phyloP scores from a whole-genome alignment of 2,329 filamentous ascomycete genomes.

The Trichoderma sp. region DNA sequence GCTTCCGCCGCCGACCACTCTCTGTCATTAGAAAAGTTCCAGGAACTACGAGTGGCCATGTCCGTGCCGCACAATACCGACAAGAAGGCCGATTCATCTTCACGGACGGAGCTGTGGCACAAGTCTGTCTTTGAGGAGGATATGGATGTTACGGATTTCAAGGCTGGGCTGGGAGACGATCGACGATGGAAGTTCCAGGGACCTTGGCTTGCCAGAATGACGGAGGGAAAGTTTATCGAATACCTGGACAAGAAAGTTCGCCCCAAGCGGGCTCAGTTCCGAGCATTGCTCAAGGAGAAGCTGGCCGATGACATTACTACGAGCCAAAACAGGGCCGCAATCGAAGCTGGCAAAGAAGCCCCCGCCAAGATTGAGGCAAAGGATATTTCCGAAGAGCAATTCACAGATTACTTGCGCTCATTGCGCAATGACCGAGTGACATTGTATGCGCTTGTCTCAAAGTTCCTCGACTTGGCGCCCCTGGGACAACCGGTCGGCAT shows the following conservation, averaged over 20 bases:
- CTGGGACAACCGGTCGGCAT: slow-evolving; percentile 44
- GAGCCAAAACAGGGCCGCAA: slow-evolving; percentile 43
- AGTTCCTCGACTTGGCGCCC: slow-evolving; percentile 66
- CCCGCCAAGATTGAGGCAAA: slow-evolving; percentile 37
- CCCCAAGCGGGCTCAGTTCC: slow-evolving; percentile 58
- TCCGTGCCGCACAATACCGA: slow-evolving; percentile 51
- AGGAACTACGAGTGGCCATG: slow-evolving; percentile 77
- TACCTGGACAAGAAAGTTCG: slow-evolving; percentile 61
- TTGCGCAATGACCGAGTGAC: slow-evolving; percentile 56
- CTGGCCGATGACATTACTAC: slow-evolving; percentile 53
- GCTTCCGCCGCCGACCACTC: slow-evolving; percentile 80
- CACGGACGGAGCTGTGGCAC: slow-evolving; percentile 36
- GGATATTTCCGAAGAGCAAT: slow-evolving; percentile 55
- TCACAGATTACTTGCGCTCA: slow-evolving; percentile 56
- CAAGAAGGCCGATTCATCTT: slow-evolving; percentile 24
- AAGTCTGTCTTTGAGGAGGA: slow-evolving; percentile 65
- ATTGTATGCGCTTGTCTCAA: slow-evolving; percentile 59
- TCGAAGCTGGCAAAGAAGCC: slow-evolving; percentile 44
- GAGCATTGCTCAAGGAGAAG: slow-evolving; percentile 53
- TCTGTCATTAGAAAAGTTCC: slow-evolving; percentile 81
- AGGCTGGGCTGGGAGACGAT: slow-evolving; percentile 45
- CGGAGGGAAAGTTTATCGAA: slow-evolving; percentile 60
- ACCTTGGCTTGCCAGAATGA: slow-evolving; percentile 68
- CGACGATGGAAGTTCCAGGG: slow-evolving; percentile 69
- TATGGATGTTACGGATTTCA: slow-evolving; percentile 56